Evolutionary conservation across 768 basidiomycete species (phyloP), one percentile per base, ranked within the genome.

Genomic region (Holtermanniella nyarrowii): DNA sequence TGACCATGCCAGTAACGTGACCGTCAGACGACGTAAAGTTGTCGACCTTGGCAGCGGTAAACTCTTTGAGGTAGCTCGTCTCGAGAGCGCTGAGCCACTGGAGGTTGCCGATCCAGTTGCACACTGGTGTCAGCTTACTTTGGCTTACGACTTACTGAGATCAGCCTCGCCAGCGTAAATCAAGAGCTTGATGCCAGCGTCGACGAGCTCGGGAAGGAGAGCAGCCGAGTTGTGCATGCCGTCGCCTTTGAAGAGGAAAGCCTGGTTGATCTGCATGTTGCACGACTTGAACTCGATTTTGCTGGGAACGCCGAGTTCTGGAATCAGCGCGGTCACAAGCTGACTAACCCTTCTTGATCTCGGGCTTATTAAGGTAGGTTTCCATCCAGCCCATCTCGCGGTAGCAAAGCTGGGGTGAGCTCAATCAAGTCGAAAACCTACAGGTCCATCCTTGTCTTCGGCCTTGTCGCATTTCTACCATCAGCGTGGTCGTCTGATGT

Each of bases 331-430:
- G 1, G 21, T 37, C 14, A 14, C 22, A 26, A 26, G n/a, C 20
- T 10, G 23, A 46, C 63, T 54, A 41, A 62, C 63, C 79, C n/a
- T 77, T 78, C 75, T 93, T 93, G 69, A 82, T 75, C 51, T 78
- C 77, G 3, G 82, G 78, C 47, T 79, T 73, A 68, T 96, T 95
- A 78, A 96, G 76, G 79, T 83, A 96, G 0, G 76, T 78, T 60
- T 95, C 91, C 64, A 95, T 81, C 86, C 86, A 95, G 16, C 70
- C 62, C 79, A 95, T 82, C 73, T 93, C 77, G 49, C 59, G 55
- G 66, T 75, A 75, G 57, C 72, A 73, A 0, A 72, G 57, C 31
- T 55, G 26, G n/a, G 11, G 5, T 37, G 3, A 37, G 39, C 44
- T 3, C 57, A 54, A 25, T 42, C 21, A 18, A 48, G 26, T 23